Conservation (phyloP, 305 asterid species). For the Solanum chacoense region DNA sequence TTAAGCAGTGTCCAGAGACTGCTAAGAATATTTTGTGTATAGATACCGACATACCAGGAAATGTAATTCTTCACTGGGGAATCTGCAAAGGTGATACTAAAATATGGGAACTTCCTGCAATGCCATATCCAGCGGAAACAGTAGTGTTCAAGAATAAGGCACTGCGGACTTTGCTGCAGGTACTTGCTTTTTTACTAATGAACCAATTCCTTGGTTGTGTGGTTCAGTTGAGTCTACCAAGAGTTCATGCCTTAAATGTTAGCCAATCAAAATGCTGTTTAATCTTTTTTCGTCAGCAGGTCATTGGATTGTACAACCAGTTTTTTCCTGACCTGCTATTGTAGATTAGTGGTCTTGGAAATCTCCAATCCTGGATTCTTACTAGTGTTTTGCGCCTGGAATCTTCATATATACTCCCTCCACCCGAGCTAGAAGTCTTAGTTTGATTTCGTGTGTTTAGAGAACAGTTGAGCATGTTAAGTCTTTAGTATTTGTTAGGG, state of each 20-base stretch:
- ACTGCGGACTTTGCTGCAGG: slow-evolving; percentile 69
- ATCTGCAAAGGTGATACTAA: slow-evolving; percentile 48
- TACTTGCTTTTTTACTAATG: slow-evolving; percentile 4
- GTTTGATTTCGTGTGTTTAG: not conserved
- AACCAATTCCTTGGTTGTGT: not conserved
- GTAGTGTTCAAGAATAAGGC: slow-evolving; percentile 68
- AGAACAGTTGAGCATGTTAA: not conserved
- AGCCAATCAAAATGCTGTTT: not conserved
- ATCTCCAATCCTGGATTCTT: not conserved
- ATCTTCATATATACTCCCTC: not conserved
- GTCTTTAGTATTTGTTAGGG: not conserved
- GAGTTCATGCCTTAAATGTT: not conserved
- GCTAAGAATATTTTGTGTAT: slow-evolving; percentile 43
- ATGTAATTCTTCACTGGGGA: slow-evolving; percentile 89
- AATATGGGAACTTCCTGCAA: slow-evolving; percentile 71
- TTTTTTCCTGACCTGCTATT: not conserved
- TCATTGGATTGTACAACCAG: not conserved
- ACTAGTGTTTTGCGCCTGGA: not conserved
- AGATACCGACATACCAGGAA: slow-evolving; percentile 87
- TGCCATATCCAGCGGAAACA: slow-evolving; percentile 76
- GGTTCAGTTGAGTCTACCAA: not conserved
- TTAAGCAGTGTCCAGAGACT: slow-evolving; percentile 33
- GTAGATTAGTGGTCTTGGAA: not conserved
- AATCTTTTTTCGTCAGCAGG: not conserved
- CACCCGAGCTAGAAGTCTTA: not conserved